phyloP scores from a whole-genome alignment of 768 basidiomycete species.

The Royoungia palumana region DNA sequence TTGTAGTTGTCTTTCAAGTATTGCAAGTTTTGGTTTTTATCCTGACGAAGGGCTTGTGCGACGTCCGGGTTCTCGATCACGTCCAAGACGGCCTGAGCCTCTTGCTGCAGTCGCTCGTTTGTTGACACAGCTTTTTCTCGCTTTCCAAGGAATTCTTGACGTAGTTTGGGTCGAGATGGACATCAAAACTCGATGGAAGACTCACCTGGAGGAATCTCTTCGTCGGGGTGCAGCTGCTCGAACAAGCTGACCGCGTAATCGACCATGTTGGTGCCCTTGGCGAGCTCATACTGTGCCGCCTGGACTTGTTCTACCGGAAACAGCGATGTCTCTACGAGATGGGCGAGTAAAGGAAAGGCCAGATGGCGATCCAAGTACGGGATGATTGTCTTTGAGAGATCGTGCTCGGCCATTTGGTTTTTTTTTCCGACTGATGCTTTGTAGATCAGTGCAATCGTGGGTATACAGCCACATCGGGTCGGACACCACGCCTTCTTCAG shows the following conservation, averaged over 20 bases:
- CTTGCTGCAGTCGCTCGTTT: slow-evolving; percentile 80
- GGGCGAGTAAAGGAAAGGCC: slow-evolving; percentile 86
- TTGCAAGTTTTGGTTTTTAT: slow-evolving; percentile 94
- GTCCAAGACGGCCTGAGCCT: slow-evolving; percentile 89
- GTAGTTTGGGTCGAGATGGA: not conserved
- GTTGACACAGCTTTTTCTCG: slow-evolving; percentile 79
- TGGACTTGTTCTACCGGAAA: slow-evolving; percentile 80
- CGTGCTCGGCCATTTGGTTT: slow-evolving; percentile 76
- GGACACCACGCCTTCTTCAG: slow-evolving; percentile 2
- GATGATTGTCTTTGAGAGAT: slow-evolving; percentile 87
- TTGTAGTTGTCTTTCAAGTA: slow-evolving; percentile 92
- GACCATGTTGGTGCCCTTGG: slow-evolving; percentile 97
- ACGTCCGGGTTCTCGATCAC: slow-evolving; percentile 98
- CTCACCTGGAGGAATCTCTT: slow-evolving; percentile 67
- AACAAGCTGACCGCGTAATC: slow-evolving; percentile 87
- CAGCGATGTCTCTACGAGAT: slow-evolving; percentile 70
- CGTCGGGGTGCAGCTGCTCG: slow-evolving; percentile 69
- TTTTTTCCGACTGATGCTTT: slow-evolving; percentile 9
- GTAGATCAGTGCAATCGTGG: slow-evolving; percentile 1
- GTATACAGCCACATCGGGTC: slow-evolving; percentile 19
- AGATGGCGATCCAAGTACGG: slow-evolving; percentile 94
- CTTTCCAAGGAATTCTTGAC: slow-evolving; percentile 78
- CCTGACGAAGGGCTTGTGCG: slow-evolving; percentile 88
- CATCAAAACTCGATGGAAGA: slow-evolving; percentile 1
- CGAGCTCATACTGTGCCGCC: slow-evolving; percentile 94